Conservation (phyloP, 495 filamentous ascomycete genomes). For the Penicillium manginii region DNA sequence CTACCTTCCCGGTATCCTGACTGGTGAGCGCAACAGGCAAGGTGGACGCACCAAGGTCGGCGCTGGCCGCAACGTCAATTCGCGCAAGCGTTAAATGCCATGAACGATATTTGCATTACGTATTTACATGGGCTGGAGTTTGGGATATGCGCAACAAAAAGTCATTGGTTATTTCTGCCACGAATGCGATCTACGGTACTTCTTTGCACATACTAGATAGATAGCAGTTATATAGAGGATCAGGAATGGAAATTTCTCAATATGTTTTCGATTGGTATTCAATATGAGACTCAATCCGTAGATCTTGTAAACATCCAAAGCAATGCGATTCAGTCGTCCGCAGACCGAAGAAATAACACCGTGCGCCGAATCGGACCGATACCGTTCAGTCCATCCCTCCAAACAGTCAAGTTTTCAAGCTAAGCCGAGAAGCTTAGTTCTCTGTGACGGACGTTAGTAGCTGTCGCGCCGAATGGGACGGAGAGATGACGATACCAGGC, state of each 20-base stretch:
- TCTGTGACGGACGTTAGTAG: slow-evolving; percentile 29
- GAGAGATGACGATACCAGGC: slow-evolving; percentile 42
- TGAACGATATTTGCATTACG: slow-evolving; percentile 28
- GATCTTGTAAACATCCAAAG: slow-evolving; percentile 16
- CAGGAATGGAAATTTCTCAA: slow-evolving; percentile 6
- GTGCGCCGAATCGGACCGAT: slow-evolving; percentile 44
- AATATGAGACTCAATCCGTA: slow-evolving; percentile 13
- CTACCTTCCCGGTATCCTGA: slow-evolving; percentile 84
- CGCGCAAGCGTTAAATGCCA: slow-evolving; percentile 62
- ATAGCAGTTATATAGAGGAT: slow-evolving; percentile 12
- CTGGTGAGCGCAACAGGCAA: slow-evolving; percentile 66
- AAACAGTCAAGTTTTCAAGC: not conserved
- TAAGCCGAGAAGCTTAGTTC: slow-evolving; percentile 6
- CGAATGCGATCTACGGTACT: slow-evolving; percentile 8
- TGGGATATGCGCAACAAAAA: slow-evolving; percentile 33
- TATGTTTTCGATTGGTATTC: slow-evolving; percentile 19
- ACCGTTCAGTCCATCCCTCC: slow-evolving; percentile 35
- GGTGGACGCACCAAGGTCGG: slow-evolving; percentile 77
- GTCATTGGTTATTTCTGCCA: slow-evolving; percentile 26
- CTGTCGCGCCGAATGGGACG: not conserved
- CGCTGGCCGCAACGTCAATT: slow-evolving; percentile 85
- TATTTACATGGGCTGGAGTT: slow-evolving; percentile 40
- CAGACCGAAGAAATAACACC: slow-evolving; percentile 47
- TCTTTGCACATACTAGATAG: slow-evolving; percentile 22
- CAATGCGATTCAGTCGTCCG: slow-evolving; percentile 35